Evolutionary conservation across 2,329 filamentous ascomycete genomes (phyloP).

Genomic region (Penicillium sp.): DNA sequence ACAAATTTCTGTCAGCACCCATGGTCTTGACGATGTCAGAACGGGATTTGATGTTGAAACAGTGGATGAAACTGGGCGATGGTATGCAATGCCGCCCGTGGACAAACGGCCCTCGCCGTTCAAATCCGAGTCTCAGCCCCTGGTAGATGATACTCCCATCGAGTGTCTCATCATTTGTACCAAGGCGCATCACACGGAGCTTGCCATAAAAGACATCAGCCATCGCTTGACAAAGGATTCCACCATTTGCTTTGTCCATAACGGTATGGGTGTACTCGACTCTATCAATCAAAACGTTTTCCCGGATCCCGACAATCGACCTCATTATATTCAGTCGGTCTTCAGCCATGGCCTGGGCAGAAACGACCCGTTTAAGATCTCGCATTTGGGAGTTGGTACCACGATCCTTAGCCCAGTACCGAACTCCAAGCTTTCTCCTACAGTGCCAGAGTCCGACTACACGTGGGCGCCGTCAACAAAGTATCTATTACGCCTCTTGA

Average conservation of each 20-base stretch:
- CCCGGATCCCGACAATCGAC: slow-evolving; percentile 61
- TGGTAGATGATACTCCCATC: slow-evolving; percentile 54
- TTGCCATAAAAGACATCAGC: slow-evolving; percentile 64
- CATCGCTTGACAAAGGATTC: slow-evolving; percentile 66
- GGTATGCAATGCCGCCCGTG: slow-evolving; percentile 33
- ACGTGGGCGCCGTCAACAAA: slow-evolving; percentile 45
- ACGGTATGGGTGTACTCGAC: slow-evolving; percentile 82
- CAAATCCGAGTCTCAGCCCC: neutral
- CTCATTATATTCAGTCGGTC: slow-evolving; percentile 73
- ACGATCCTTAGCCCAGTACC: slow-evolving; percentile 56
- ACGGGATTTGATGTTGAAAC: slow-evolving; percentile 47
- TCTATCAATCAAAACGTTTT: slow-evolving; percentile 71
- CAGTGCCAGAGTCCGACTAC: slow-evolving; percentile 24
- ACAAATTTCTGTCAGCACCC: slow-evolving; percentile 37
- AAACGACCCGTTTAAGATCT: slow-evolving; percentile 51
- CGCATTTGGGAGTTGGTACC: slow-evolving; percentile 60
- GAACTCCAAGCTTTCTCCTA: slow-evolving; percentile 15
- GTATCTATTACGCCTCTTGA: slow-evolving; percentile 65
- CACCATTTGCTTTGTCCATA: slow-evolving; percentile 73
- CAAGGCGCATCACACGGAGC: slow-evolving; percentile 69
- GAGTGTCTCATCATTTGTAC: slow-evolving; percentile 74
- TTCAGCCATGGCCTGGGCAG: slow-evolving; percentile 59
- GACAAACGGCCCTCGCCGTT: slow-evolving; percentile 6
- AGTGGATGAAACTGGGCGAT: slow-evolving; percentile 30
- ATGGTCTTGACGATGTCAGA: slow-evolving; percentile 44